Evolutionary conservation across 768 basidiomycete genomes (phyloP), one percentile per base, ranked within the genome.

Genomic region (Naematelia encephala): DNA sequence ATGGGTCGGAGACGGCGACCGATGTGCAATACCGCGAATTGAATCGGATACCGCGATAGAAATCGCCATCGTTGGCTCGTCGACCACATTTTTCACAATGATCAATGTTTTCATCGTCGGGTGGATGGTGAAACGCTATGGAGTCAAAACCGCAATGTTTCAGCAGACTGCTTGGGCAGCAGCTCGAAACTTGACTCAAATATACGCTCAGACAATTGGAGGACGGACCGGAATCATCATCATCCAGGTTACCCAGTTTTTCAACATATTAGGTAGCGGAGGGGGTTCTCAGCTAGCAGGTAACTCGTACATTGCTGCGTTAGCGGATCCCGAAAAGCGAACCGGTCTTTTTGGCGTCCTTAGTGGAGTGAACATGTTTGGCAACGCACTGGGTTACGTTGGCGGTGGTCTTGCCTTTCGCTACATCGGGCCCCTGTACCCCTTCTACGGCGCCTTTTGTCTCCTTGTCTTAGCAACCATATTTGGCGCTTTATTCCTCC

Each of bases 21-120:
- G 66, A 25, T 77, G 76, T 53, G 60, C 65, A 10, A 27, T 65
- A 10, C 58, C 57, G 5, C 44, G 46, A 4, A 56, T 75, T 4
- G 76, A 77, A 19, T 52, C 62, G 0, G n/a, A 48, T 3, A 70
- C 67, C 3, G 73, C 73, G 0, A n/a, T 22, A 16, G 46, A 30
- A 13, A 60, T 77, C 23, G 60, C 62, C 2, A 5, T 70, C 1
- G 73, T 75, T 68, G 54, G 62, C 19, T 26, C n/a, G n/a, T n/a
- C n/a, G n/a, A n/a, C n/a, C n/a, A n/a, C n/a, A n/a, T n/a, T n/a
- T n/a, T 16, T 46, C 48, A 69, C 66, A 8, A 65, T 71, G 12
- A 51, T 72, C 48, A 78, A 78, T 51, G 59, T 78, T 8, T 63
- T 78, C 53, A 60, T 69, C 4, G 74, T 74, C 0, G 67, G 69